Evolutionary conservation across 2,329 filamentous ascomycete species (phyloP).

Genomic region (Fusarium luffae): DNA sequence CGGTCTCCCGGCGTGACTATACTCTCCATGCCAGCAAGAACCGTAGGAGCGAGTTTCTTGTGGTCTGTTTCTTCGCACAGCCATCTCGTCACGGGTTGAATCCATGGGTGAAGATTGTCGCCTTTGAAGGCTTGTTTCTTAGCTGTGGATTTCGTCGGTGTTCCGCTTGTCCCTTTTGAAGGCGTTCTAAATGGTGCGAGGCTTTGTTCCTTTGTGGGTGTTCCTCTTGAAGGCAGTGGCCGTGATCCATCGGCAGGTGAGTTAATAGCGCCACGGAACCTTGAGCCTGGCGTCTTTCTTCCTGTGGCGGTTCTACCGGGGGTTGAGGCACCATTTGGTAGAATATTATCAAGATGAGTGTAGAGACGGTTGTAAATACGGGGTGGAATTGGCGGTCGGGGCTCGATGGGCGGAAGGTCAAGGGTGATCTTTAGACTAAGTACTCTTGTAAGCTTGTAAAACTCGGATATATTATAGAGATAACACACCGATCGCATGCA

Average conservation of each 20-base stretch:
- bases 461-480: too few relatives aligned
- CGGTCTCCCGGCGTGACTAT: constrained; percentile 59
- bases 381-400: constrained; percentile 81
- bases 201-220: constrained; percentile 60
- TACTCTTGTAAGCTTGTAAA: not conserved
- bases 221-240: constrained; percentile 54
- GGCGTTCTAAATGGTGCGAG: constrained; percentile 58
- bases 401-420: constrained; percentile 80
- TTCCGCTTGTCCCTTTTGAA: constrained; percentile 44
- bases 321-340: constrained; percentile 60
- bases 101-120: constrained; percentile 69
- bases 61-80: constrained; percentile 71
- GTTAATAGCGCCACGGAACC: constrained; percentile 44
- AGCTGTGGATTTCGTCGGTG: constrained; percentile 58
- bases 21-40: constrained; percentile 77
- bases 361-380: constrained; percentile 87
- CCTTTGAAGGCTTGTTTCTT: constrained; percentile 43
- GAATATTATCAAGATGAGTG: constrained; percentile 78
- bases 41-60: constrained; percentile 73
- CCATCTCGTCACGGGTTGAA: constrained; percentile 73
- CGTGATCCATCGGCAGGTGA: constrained; percentile 46
- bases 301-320: constrained; percentile 45
- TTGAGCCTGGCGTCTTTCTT: constrained; percentile 51
- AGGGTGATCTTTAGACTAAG: constrained; percentile 77
- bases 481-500: constrained; percentile 80